Evolutionary conservation across 2,329 filamentous ascomycete species (phyloP).

Genomic region (Calonectria henricotiae): DNA sequence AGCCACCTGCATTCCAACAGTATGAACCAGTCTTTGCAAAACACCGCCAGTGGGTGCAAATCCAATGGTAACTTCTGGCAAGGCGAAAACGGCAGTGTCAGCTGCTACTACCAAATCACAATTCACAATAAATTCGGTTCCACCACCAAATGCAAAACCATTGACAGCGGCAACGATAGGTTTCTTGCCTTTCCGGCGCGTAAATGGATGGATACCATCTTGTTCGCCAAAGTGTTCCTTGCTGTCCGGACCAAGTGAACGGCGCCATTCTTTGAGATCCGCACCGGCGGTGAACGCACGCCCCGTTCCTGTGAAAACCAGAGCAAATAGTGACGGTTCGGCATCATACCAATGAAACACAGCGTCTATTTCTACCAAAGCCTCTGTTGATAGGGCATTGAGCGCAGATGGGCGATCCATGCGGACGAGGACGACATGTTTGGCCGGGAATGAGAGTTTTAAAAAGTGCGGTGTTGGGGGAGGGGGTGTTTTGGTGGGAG

Average conservation of each 20-base stretch:
- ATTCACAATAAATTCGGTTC: constrained; percentile 69
- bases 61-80: constrained; percentile 69
- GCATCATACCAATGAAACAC: constrained; percentile 68
- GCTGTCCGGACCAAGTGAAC: constrained; percentile 51
- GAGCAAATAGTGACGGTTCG: constrained; percentile 64
- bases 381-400: constrained; percentile 62
- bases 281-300: constrained; percentile 69
- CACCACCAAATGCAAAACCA: constrained; percentile 69
- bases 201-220: constrained; percentile 47
- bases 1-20: constrained; percentile 47
- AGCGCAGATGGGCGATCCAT: constrained; percentile 66
- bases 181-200: constrained; percentile 71
- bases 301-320: constrained; percentile 66
- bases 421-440: constrained; percentile 66
- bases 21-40: constrained; percentile 64
- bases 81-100: constrained; percentile 65
- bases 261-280: constrained; percentile 65
- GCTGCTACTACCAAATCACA: constrained; percentile 69
- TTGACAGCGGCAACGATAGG: constrained; percentile 72
- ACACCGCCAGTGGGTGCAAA: constrained; percentile 68
- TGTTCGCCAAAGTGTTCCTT: constrained; percentile 55
- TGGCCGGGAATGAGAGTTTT: constrained; percentile 63
- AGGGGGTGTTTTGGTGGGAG: constrained; percentile 13
- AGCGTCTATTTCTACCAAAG: constrained; percentile 64
- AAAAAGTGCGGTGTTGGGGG: constrained; percentile 23